Percentiles rank a stretch among this genome's conserved stretches.
phyloP scores from a whole-genome alignment of 345 rosid species.

The Microcos paniculata region DNA sequence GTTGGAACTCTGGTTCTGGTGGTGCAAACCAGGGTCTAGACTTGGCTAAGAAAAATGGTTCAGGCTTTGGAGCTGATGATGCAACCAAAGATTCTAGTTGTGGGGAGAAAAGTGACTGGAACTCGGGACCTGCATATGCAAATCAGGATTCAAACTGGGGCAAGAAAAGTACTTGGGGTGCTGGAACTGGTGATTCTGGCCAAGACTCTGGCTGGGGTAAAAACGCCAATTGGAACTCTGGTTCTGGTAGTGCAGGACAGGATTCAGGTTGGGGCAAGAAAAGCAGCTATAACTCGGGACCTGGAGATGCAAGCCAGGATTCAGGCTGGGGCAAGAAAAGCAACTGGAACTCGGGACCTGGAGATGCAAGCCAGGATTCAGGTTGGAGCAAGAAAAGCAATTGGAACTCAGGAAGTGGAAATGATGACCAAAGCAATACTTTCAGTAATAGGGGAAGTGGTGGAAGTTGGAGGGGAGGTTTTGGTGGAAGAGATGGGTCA shows the following conservation, averaged over 20 bases:
- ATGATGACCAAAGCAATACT: conserved; percentile 27
- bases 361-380: conserved; percentile 11
- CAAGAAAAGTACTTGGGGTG: neutral
- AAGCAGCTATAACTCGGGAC: neutral
- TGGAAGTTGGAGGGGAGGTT: conserved; percentile 37
- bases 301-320: conserved; percentile 15
- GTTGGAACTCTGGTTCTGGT: conserved; percentile 21
- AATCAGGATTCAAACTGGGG: conserved; percentile 4
- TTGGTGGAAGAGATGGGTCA: conserved; percentile 28
- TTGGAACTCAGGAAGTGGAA: conserved; percentile 10
- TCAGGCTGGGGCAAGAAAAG: conserved; percentile 16
- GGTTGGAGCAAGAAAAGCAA: conserved; percentile 2
- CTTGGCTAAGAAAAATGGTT: conserved; percentile 19
- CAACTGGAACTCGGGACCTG: conserved; percentile 5
- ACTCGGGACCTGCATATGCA: neutral
- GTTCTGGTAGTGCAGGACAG: conserved; percentile 8
- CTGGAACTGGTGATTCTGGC: conserved; percentile 21
- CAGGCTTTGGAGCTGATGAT: neutral
- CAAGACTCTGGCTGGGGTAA: conserved; percentile 26
- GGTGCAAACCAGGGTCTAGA: conserved; percentile 14
- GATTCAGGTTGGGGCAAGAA: conserved; percentile 24
- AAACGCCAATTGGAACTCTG: conserved; percentile 8
- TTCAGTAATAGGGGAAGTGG: conserved; percentile 22
- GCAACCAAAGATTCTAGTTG: conserved; percentile 19
- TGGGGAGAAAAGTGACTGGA: conserved; percentile 9